Evolutionary conservation across 2,329 filamentous ascomycete species (phyloP).

Genomic region (Talaromyces sp.): DNA sequence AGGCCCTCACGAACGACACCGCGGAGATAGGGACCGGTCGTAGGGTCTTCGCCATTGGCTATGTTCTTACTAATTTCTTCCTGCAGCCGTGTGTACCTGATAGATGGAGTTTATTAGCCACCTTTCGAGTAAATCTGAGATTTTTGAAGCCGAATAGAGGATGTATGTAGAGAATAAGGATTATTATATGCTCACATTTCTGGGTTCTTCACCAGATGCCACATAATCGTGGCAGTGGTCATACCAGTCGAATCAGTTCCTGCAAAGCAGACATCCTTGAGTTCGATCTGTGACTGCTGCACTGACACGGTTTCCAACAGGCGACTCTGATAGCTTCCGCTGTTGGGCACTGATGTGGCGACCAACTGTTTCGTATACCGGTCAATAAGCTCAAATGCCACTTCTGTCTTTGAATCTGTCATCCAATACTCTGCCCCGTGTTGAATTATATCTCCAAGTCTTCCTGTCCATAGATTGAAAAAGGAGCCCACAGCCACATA

Average conservation of each 20-base stretch:
- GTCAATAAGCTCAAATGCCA: too few species aligned
- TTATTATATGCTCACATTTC: conserved; percentile 13
- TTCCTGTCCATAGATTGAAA: conserved; percentile 39
- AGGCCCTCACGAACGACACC: conserved; percentile 48
- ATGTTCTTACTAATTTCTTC: conserved; percentile 27
- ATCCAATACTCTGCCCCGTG: too few species aligned
- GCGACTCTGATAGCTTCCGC: conserved; percentile 45
- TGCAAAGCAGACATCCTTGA: conserved; percentile 52
- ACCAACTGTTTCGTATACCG: too few species aligned
- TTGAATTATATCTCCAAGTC: too few species aligned
- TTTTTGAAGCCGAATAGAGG: background rate
- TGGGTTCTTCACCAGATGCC: conserved; percentile 41
- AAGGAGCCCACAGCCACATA: conserved; percentile 53
- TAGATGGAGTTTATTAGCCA: background rate
- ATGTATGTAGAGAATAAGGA: background rate
- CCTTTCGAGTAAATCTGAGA: background rate
- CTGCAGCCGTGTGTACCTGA: conserved; percentile 30
- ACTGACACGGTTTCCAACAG: conserved; percentile 40
- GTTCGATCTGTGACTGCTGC: conserved; percentile 45
- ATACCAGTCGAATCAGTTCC: conserved; percentile 51
- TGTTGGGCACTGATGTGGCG: conserved; percentile 14
- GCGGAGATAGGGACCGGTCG: conserved; percentile 39
- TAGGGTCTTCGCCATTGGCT: conserved; percentile 21
- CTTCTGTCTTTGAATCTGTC: too few species aligned
- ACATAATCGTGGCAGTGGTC: conserved; percentile 46